A percentile compares a stretch with the other conserved stretches of the same genome.
Conservation (phyloP, 148 eudicot species). For the Cornus suecica region DNA sequence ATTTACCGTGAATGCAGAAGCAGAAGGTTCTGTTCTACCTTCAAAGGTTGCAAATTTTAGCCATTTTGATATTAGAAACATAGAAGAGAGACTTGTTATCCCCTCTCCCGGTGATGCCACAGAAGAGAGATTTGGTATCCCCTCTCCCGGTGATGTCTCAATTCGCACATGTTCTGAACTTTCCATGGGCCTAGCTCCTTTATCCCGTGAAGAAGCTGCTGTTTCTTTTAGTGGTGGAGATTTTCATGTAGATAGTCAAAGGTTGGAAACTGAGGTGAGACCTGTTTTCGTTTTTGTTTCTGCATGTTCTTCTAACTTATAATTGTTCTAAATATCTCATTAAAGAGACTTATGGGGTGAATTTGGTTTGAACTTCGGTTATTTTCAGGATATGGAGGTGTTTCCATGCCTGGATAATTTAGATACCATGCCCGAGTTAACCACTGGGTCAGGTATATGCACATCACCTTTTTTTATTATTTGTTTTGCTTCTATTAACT, state of each 20-base stretch:
- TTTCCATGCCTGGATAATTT: constrained; percentile 37
- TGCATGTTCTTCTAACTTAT: not conserved
- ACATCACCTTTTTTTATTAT: not conserved
- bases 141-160: constrained; percentile 18
- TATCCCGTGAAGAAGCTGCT: constrained; percentile 22
- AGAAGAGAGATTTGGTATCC: constrained; percentile 14
- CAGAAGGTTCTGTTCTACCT: constrained; percentile 14
- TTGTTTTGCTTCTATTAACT: not conserved
- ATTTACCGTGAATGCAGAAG: constrained; percentile 17
- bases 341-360: not conserved
- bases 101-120: constrained; percentile 24
- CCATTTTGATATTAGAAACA: constrained; percentile 19
- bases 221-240: constrained; percentile 15
- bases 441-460: constrained; percentile 48
- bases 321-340: constrained; percentile 4
- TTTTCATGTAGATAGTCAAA: constrained; percentile 6
- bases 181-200: constrained; percentile 18
- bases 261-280: constrained; percentile 27
- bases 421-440: constrained; percentile 30
- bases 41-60: constrained; percentile 20
- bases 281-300: not conserved
- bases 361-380: constrained; percentile 10
- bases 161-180: constrained; percentile 11
- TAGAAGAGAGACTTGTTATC: constrained; percentile 17
- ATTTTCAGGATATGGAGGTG: constrained; percentile 49